A percentile compares a stretch with the other conserved stretches of the same genome.
These are phyloP conservation scores for Solanum hybrid DNA, from an alignment of 305 asterid species.

Conservation along the genomic window DNA sequence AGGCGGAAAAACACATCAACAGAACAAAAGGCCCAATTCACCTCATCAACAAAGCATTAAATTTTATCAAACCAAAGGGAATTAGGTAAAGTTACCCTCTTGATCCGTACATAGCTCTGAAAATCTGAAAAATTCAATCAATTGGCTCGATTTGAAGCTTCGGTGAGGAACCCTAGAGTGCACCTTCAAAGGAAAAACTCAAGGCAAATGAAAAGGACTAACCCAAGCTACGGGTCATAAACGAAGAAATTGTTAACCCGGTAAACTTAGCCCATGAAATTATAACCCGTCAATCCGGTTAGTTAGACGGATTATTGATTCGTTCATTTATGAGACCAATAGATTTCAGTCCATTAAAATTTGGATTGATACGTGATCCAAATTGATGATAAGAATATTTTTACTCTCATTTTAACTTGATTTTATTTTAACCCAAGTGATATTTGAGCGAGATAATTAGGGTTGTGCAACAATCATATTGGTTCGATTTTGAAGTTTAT, in stretches of 20 bases:
- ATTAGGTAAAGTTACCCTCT: constrained; percentile 4
- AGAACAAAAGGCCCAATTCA: not conserved
- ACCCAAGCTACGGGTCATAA: not conserved
- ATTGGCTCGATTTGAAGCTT: not conserved
- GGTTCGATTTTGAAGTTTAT: not conserved
- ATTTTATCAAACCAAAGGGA: not conserved
- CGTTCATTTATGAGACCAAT: not conserved
- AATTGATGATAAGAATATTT: not conserved
- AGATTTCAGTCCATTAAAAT: not conserved
- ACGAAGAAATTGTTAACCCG: constrained; percentile 5
- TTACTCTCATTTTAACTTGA: not conserved
- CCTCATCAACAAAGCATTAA: not conserved
- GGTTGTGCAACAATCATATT: not conserved
- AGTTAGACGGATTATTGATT: not conserved
- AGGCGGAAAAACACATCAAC: not conserved
- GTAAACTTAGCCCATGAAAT: not conserved
- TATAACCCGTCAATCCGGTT: not conserved
- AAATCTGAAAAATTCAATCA: not conserved
- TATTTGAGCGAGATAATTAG: not conserved
- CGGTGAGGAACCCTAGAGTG: not conserved
- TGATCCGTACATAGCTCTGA: constrained; percentile 6
- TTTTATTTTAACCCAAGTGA: not conserved
- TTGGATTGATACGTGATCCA: not conserved
- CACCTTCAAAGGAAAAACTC: not conserved
- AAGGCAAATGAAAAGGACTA: not conserved